Base-by-base conservation (phyloP, 805 yeast genomes). In the Brettanomyces sp. region DNA sequence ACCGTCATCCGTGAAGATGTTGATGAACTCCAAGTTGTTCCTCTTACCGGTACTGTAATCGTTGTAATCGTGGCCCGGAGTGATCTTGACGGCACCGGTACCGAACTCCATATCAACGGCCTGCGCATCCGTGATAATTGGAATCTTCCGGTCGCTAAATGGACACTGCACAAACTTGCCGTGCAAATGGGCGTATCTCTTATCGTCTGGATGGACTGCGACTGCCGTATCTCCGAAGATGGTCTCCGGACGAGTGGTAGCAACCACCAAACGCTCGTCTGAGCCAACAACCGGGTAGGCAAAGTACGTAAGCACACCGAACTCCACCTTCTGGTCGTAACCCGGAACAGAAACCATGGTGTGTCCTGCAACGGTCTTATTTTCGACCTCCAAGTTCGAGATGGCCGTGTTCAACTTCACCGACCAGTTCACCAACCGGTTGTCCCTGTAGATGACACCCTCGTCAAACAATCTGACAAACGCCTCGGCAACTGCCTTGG, bases 31-130 rank as follows among this genome's bases (percentile, higher is more conserved):
- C 58, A 93, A 75, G 60, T 79, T 72, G 66, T 88, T 86, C 72
- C 99, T 89, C 72, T 86, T 90, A 72, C 99, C 99, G 45, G 96
- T 88, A 62, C 73, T 76, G 76, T 87, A 89, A 87, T 93, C 99
- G 76, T 93, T 93, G 59, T 81, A 85, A 69, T 93, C 99, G 68
- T 93, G 99, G 39, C 96, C 97, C 49, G 99, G 99, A 12, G 99
- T 93, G 64, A 93, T 93, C 70, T 93, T 93, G 51, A 93, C 99
- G 42, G 99, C 99, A 82, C 99, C 99, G 51, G 99, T 93, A 76
- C 99, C 99, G 56, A 93, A 93, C 66, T 86, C 95, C 98, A 93
- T 93, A 67, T 93, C 99, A 53, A 93, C 99, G 37, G 97, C 93
- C 67, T 87, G 95, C 36, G 81, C 63, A 64, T 93, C 99, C 44